These are phyloP conservation scores for Solanum okadae DNA, from an alignment of 257 asterid species.

Conservation along the genomic window DNA sequence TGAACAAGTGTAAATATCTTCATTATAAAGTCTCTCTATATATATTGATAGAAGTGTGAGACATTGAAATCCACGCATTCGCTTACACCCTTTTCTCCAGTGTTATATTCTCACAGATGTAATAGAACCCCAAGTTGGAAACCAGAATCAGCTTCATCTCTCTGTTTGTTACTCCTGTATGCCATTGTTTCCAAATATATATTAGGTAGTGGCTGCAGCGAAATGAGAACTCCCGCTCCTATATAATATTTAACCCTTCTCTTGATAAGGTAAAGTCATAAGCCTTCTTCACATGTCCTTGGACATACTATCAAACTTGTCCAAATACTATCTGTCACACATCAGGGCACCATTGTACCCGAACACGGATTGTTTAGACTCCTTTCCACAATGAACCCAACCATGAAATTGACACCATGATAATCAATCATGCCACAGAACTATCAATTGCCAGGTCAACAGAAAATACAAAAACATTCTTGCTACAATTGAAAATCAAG, in stretches of 20 bases:
- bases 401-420: not conserved
- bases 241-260: not conserved
- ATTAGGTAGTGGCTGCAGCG: not conserved
- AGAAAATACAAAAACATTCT: not conserved
- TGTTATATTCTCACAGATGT: not conserved
- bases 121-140: not conserved
- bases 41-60: not conserved
- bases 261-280: not conserved
- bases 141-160: not conserved
- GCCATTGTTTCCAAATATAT: not conserved
- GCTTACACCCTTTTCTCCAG: not conserved
- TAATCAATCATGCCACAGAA: not conserved
- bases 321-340: not conserved
- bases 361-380: not conserved
- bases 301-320: not conserved
- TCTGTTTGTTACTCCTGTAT: not conserved
- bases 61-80: not conserved
- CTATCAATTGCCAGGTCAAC: not conserved
- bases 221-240: not conserved
- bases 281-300: not conserved
- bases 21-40: not conserved
- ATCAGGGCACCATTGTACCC: not conserved
- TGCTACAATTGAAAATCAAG: not conserved
- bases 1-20: not conserved
- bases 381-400: not conserved